Conservation (phyloP, 176 grass and related monocot species). For the Triticum urartu region DNA sequence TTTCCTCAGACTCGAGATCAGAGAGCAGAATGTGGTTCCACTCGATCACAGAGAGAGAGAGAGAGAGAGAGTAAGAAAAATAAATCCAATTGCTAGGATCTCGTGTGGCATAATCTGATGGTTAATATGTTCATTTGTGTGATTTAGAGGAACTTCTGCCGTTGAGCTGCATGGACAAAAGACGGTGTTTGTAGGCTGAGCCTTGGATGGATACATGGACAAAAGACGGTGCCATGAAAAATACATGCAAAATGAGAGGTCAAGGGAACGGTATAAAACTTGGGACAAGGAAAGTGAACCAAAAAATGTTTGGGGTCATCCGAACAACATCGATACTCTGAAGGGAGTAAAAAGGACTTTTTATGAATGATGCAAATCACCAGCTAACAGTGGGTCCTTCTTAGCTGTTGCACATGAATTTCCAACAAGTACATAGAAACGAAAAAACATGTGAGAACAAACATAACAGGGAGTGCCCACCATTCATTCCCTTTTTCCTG, state of each 20-base stretch:
- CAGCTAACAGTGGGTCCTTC: not conserved
- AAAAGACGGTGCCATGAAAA: not conserved
- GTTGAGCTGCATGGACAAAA: not conserved
- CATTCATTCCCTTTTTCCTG: conserved; percentile 5
- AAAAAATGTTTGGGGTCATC: not conserved
- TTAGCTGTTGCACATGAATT: conserved; percentile 17
- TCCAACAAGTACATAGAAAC: not conserved
- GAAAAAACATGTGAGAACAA: not conserved
- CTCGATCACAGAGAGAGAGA: not conserved
- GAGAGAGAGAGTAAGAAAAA: not conserved
- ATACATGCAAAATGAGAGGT: conserved; percentile 6
- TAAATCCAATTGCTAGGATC: not conserved
- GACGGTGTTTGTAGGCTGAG: not conserved
- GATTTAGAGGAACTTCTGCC: not conserved
- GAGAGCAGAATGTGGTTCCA: not conserved
- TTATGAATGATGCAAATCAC: conserved; percentile 5
- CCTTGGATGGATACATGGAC: not conserved
- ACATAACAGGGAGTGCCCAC: not conserved
- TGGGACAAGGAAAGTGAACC: not conserved
- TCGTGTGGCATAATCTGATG: not conserved
- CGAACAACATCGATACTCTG: not conserved
- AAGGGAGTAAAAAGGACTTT: not conserved
- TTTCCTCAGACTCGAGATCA: not conserved
- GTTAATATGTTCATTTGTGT: not conserved
- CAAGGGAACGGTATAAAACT: not conserved